Conservation (phyloP, 306 rosid species). For the Acmispon strigosus region DNA sequence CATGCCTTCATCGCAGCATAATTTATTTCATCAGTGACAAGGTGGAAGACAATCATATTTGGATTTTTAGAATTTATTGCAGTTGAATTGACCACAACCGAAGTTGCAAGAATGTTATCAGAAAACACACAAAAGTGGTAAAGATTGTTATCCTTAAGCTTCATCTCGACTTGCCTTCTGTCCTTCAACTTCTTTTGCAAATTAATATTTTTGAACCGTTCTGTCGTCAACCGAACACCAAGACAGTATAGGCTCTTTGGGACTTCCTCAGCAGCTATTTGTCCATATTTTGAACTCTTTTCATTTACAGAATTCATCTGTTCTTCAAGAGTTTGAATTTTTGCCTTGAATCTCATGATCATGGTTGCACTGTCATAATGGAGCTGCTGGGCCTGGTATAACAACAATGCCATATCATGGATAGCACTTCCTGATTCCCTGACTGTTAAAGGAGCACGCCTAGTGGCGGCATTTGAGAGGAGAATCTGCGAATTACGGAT, state of each 20-base stretch:
- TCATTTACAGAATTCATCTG: constrained; percentile 69
- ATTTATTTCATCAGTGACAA: constrained; percentile 81
- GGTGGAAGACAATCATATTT: constrained; percentile 68
- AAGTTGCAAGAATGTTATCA: constrained; percentile 81
- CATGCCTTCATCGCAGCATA: constrained; percentile 85
- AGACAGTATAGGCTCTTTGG: constrained; percentile 84
- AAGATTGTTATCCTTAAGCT: constrained; percentile 59
- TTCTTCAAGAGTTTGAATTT: constrained; percentile 75
- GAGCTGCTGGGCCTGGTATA: constrained; percentile 82
- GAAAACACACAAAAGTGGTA: constrained; percentile 82
- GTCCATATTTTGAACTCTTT: constrained; percentile 85
- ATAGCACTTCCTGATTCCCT: constrained; percentile 64
- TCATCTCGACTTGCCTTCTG: constrained; percentile 50
- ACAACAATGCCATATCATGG: constrained; percentile 66
- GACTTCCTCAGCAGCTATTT: constrained; percentile 90
- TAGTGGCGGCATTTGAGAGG: constrained; percentile 76
- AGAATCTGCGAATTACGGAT: constrained; percentile 78
- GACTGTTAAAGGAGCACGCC: constrained; percentile 57
- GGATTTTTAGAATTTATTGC: constrained; percentile 59
- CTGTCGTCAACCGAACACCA: constrained; percentile 73
- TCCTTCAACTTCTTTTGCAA: constrained; percentile 52
- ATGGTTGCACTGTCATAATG: constrained; percentile 87
- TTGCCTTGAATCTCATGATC: constrained; percentile 89
- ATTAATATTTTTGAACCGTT: constrained; percentile 57
- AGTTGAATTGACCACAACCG: constrained; percentile 86